A percentile compares a stretch with the other conserved stretches of the same genome.
phyloP scores from a whole-genome alignment of 441 rosid species.

The Euphorbia schlechtendalii region DNA sequence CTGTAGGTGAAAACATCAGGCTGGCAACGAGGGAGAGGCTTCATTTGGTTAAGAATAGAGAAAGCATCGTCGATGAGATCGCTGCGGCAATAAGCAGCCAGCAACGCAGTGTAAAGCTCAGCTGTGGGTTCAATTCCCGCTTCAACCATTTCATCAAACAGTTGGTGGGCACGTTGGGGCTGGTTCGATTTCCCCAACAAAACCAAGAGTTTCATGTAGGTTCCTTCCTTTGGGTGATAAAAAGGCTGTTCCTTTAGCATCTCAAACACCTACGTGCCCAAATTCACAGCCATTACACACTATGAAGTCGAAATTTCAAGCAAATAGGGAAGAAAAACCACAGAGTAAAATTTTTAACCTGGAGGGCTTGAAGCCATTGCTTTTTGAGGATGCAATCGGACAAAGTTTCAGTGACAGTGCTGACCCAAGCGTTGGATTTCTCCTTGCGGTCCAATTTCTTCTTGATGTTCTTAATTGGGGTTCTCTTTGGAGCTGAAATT shows the following conservation, averaged over 20 bases:
- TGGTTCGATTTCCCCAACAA: conserved; percentile 65
- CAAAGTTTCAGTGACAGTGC: conserved; percentile 68
- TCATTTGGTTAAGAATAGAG: conserved; percentile 53
- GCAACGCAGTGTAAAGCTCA: conserved; percentile 77
- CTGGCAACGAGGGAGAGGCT: conserved; percentile 58
- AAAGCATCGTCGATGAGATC: conserved; percentile 61
- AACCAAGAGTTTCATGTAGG: conserved; percentile 77
- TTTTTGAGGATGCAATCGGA: conserved; percentile 65
- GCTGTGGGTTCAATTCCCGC: conserved; percentile 63
- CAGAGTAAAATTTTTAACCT: conserved; percentile 33
- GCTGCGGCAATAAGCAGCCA: conserved; percentile 64
- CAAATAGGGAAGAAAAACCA: background rate
- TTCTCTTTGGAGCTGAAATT: conserved; percentile 24
- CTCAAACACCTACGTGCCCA: conserved; percentile 48
- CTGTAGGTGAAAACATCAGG: conserved; percentile 82
- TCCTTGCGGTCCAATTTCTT: conserved; percentile 59
- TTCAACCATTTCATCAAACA: conserved; percentile 71
- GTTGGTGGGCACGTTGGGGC: conserved; percentile 50
- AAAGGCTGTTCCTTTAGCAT: conserved; percentile 71
- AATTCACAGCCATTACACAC: background rate
- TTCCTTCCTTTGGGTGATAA: conserved; percentile 78
- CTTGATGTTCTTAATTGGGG: conserved; percentile 66
- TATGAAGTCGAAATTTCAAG: background rate
- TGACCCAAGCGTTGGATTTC: conserved; percentile 61
- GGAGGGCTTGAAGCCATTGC: conserved; percentile 75